A percentile compares a stretch with the other conserved stretches of the same genome.
These are phyloP conservation scores for Suillus fuscotomentosus DNA, from an alignment of 768 basidiomycete species.

Conservation along the genomic window DNA sequence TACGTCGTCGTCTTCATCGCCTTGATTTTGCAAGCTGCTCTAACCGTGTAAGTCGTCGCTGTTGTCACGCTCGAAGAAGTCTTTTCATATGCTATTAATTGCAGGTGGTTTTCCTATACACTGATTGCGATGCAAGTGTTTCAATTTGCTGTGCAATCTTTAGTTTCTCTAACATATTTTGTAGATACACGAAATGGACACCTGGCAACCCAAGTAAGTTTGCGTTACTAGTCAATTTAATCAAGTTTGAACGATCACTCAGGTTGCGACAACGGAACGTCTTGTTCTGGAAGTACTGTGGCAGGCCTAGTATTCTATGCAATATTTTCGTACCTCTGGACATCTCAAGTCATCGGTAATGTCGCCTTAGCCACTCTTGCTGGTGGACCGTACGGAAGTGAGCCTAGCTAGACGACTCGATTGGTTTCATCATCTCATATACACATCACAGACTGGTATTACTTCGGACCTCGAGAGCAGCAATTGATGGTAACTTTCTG, in stretches of 20 bases:
- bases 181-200: constrained; percentile 64
- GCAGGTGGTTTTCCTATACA: constrained; percentile 79
- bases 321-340: constrained; percentile 86
- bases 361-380: constrained; percentile 78
- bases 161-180: background rate
- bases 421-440: background rate
- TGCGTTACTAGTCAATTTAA: background rate
- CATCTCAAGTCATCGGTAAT: constrained; percentile 78
- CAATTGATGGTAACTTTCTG: constrained; percentile 52
- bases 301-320: constrained; percentile 77
- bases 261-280: constrained; percentile 50
- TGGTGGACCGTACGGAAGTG: constrained; percentile 70
- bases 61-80: background rate
- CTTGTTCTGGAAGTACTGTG: constrained; percentile 73
- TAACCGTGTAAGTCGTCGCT: constrained; percentile 55
- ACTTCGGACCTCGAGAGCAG: constrained; percentile 71
- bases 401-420: constrained; percentile 8
- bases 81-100: constrained; percentile 10
- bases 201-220: constrained; percentile 68
- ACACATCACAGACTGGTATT: constrained; percentile 56
- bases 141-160: background rate
- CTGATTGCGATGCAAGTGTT: constrained; percentile 63
- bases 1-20: constrained; percentile 75
- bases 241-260: background rate
- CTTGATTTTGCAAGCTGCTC: constrained; percentile 66